A percentile compares a stretch with the other conserved stretches of the same genome.
phyloP scores from a whole-genome alignment of 106 monocot species.

The Gastrodia elata region DNA sequence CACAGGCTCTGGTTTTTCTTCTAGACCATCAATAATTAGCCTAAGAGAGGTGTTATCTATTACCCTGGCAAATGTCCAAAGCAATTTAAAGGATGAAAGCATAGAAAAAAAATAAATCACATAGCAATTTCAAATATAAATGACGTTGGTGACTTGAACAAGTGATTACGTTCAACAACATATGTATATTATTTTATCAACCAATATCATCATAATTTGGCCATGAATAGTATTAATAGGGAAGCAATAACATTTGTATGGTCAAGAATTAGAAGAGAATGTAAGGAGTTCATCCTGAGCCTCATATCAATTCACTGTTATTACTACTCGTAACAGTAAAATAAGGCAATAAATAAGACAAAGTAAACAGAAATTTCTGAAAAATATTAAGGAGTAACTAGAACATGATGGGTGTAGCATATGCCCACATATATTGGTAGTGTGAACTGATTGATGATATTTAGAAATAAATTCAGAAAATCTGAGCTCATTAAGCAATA shows the following conservation, averaged over 20 bases:
- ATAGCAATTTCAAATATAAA: neutral
- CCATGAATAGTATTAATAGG: neutral
- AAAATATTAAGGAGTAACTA: neutral
- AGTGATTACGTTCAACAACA: neutral
- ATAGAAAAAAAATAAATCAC: neutral
- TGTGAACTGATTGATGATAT: neutral
- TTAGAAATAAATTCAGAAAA: neutral
- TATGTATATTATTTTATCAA: neutral
- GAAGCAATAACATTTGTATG: neutral
- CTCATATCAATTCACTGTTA: neutral
- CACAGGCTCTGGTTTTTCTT: conserved; percentile 38
- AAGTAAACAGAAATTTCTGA: neutral
- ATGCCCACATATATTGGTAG: neutral
- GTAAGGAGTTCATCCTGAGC: neutral
- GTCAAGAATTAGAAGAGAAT: neutral
- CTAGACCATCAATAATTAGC: conserved; percentile 71
- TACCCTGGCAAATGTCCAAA: conserved; percentile 40
- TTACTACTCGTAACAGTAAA: neutral
- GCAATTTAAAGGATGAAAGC: conserved; percentile 1
- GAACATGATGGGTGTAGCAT: neutral
- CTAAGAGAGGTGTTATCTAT: conserved; percentile 88
- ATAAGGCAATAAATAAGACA: neutral
- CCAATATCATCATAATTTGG: neutral
- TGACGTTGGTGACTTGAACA: neutral
- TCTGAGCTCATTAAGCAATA: neutral